Conservation (phyloP, 2,329 filamentous ascomycete species). For the Curvularia spicifera region DNA sequence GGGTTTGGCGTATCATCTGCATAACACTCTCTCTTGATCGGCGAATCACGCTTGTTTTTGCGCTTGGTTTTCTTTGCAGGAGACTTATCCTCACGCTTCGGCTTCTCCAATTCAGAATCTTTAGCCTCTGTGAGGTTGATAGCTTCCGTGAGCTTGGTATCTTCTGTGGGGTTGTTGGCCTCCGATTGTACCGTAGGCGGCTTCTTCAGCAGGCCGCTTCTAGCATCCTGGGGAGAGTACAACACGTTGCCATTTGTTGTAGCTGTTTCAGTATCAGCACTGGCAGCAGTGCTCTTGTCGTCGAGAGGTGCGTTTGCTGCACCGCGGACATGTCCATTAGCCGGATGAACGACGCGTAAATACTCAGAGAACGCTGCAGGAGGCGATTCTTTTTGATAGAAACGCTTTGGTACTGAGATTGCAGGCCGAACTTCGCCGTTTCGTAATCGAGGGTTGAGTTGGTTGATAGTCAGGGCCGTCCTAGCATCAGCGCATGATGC, state of each 20-base stretch:
- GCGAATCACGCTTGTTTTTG: slow-evolving; percentile 2
- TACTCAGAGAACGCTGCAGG: slow-evolving; percentile 3
- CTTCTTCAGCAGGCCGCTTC: slow-evolving; percentile 39
- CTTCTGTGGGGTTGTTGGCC: neutral
- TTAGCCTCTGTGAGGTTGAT: slow-evolving; percentile 4
- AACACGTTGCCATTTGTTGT: slow-evolving; percentile 4
- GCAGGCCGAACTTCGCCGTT: slow-evolving; percentile 14
- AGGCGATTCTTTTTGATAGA: slow-evolving; percentile 24
- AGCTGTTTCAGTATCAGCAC: neutral
- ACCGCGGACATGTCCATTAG: slow-evolving; percentile 4
- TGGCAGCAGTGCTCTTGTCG: slow-evolving; percentile 1
- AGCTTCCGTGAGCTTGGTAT: neutral
- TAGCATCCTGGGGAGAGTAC: slow-evolving; percentile 49
- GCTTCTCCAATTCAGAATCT: slow-evolving; percentile 28
- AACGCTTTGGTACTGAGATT: slow-evolving; percentile 32
- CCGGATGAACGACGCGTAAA: slow-evolving; percentile 3
- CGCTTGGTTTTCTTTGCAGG: slow-evolving; percentile 15
- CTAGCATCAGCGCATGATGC: slow-evolving; percentile 19
- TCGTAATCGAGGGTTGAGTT: slow-evolving; percentile 17
- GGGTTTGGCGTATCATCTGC: neutral
- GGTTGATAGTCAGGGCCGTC: slow-evolving; percentile 19
- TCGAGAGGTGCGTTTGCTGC: slow-evolving; percentile 3
- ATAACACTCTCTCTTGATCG: neutral
- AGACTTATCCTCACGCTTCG: slow-evolving; percentile 23
- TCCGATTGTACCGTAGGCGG: slow-evolving; percentile 12